Base-by-base conservation (phyloP, 768 basidiomycete genomes). In the Russula abietina region DNA sequence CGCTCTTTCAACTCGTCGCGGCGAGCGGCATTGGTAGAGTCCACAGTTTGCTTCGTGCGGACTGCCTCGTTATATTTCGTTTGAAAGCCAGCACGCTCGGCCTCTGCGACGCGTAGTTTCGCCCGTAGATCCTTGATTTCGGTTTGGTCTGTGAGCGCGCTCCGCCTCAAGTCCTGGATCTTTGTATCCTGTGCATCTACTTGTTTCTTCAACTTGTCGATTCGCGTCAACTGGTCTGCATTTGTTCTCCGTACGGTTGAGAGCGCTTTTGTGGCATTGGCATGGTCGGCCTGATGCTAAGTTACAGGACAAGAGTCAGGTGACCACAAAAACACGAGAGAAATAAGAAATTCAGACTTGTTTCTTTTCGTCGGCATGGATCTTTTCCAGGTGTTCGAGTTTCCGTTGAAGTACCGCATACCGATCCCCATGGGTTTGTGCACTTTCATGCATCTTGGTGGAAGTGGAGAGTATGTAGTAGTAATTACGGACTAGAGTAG, bases 281-380 rank as follows among this genome's bases (percentile, higher is more conserved):
- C 85, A n/a, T 82, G 65, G 64, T 88, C 84, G 2, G 73, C 72
- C 69, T 80, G 80, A 69, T 88, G 83, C 89, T 90, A 36, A 30
- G 30, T 30, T 30, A 62, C 26, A 36, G 38, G 38, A 26, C 11
- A 33, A 33, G 24, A 24, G 46, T 68, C 30, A 67, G 59, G 62
- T 63, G 57, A 63, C 49, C 16, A 3, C 19, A 38, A 45, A 39
- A n/a, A 32, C 48, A 54, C 28, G 61, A 32, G 54, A 55, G 55
- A 56, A n/a, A n/a, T 17, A 52, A 45, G 26, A 28, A 30, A 11
- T 73, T 36, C 83, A 67, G 70, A 89, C 88, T 53, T 76, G 61
- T 76, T 81, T 85, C 80, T 88, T 89, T 61, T 80, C 81, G 3
- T 88, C 86, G 43, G 77, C 72, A 68, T 86, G 85, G n/a, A 84